Conservation (phyloP, 805 yeast species). For the Metschnikowia colocasiae region DNA sequence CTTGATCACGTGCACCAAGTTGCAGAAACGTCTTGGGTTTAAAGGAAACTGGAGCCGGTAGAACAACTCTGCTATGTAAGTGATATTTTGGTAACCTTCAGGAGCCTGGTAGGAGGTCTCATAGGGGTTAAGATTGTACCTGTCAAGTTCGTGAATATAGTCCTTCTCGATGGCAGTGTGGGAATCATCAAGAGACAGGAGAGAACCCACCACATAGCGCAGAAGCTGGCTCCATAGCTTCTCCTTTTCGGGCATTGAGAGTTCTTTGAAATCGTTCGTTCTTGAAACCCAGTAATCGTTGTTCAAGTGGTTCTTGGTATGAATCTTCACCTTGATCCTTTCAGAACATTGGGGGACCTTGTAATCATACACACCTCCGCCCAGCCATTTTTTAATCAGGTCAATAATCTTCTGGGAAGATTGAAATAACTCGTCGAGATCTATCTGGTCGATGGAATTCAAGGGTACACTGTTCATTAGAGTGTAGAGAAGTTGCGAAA, state of each 20-base stretch:
- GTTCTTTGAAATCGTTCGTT: slow-evolving; percentile 14
- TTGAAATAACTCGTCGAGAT: slow-evolving; percentile 11
- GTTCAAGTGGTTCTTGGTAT: slow-evolving; percentile 12
- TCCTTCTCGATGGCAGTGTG: slow-evolving; percentile 37
- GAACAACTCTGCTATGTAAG: slow-evolving; percentile 31
- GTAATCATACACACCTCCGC: slow-evolving; percentile 11
- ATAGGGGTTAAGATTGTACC: slow-evolving; percentile 22
- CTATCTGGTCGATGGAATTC: slow-evolving; percentile 9
- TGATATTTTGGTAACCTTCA: slow-evolving; percentile 15
- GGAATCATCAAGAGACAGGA: slow-evolving; percentile 17
- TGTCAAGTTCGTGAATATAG: slow-evolving; percentile 33
- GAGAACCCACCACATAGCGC: slow-evolving; percentile 16
- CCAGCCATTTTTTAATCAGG: slow-evolving; percentile 13
- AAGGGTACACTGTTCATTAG: slow-evolving; percentile 17
- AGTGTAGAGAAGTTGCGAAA: neutral
- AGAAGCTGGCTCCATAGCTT: slow-evolving; percentile 11
- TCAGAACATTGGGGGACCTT: slow-evolving; percentile 15
- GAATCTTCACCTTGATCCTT: slow-evolving; percentile 14
- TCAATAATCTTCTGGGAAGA: slow-evolving; percentile 11
- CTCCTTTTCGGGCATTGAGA: slow-evolving; percentile 9
- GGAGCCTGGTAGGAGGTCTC: slow-evolving; percentile 10
- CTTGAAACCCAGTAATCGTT: slow-evolving; percentile 20
- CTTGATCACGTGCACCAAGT: slow-evolving; percentile 30
- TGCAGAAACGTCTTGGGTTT: slow-evolving; percentile 33
- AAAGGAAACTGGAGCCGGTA: slow-evolving; percentile 38